Percentiles rank a stretch among this genome's conserved stretches.
Conservation (phyloP, 176 grass and related monocot species). For the Cenchrus purpureus region DNA sequence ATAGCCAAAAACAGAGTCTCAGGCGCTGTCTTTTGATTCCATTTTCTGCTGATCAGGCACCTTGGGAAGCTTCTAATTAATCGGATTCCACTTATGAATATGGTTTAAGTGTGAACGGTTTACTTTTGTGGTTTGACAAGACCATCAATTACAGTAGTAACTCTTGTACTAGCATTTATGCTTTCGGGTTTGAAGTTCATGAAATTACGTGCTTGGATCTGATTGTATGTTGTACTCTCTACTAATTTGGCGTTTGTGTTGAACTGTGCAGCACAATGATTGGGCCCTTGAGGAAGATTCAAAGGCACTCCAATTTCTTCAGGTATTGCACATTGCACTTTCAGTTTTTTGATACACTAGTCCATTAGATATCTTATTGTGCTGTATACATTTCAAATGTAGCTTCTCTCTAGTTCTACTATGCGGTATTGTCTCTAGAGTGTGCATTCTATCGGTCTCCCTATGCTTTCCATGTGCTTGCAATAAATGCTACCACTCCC, state of each 20-base stretch:
- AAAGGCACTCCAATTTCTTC: conserved; percentile 78
- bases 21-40: background rate
- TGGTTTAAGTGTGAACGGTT: background rate
- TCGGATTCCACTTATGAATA: conserved; percentile 1
- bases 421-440: background rate
- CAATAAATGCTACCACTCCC: background rate
- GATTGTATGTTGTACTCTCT: background rate
- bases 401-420: conserved; percentile 7
- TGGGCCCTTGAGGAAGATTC: conserved; percentile 93
- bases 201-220: background rate
- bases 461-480: conserved; percentile 20
- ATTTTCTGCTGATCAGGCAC: background rate
- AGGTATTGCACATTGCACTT: conserved; percentile 50
- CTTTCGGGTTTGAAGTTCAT: background rate
- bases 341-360: conserved; percentile 10
- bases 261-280: conserved; percentile 74
- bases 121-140: conserved; percentile 5
- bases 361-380: background rate
- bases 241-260: conserved; percentile 37
- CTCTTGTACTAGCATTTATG: conserved; percentile 12
- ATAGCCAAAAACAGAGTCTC: background rate
- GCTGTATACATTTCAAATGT: conserved; percentile 6
- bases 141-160: conserved; percentile 15
- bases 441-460: background rate
- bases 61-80: background rate